Base-by-base conservation (phyloP, 2,329 filamentous ascomycete species). In the Colletotrichum spaethianum region DNA sequence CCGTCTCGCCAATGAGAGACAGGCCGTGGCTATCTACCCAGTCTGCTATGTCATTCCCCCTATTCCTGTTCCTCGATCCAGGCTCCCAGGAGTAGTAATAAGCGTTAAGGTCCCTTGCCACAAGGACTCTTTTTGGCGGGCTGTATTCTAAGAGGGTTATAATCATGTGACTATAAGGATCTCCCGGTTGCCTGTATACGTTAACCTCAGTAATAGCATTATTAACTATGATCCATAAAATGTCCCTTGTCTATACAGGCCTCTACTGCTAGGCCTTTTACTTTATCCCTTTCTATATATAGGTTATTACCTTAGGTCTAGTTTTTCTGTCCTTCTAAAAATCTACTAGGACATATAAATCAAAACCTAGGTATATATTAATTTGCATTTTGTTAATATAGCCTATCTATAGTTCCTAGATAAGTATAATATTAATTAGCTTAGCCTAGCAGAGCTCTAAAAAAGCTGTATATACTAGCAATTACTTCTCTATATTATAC, bases 401-500 rank as follows among this genome's bases (percentile, higher is more conserved):
- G 33, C 61, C 61, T 63, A 63, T 62, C 60, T 2, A 62, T 28
- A 23, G 48, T 42, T 63, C 48, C 46, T 63, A 2, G 48, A 63
- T 33, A 3, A 63, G 33, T 7, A 63, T 33, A 40, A 63, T 42
- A 6, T 63, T n/a, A 8, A 63, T 42, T 23, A 31, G 31, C 36
- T 63, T 16, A 26, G 48, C 61, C 33, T 23, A 63, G 61, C 33
- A 63, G 46, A 63, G 61, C 48, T 63, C 61, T 16, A 63, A 16
- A n/a, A 63, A 36, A 40, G 61, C 61, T 42, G 36, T 63, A 11
- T 63, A 4, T 6, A 23, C 48, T 31, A 23, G 61, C 18, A 28
- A 28, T 6, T 14, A 23, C 61, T 63, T 63, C 23, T 23, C 46
- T 28, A 63, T 33, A 23, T 63, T 63, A 31, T 16, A 63, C 61